Base-by-base conservation (phyloP, 2,329 filamentous ascomycete species). In the Emydomyces testavorans region DNA sequence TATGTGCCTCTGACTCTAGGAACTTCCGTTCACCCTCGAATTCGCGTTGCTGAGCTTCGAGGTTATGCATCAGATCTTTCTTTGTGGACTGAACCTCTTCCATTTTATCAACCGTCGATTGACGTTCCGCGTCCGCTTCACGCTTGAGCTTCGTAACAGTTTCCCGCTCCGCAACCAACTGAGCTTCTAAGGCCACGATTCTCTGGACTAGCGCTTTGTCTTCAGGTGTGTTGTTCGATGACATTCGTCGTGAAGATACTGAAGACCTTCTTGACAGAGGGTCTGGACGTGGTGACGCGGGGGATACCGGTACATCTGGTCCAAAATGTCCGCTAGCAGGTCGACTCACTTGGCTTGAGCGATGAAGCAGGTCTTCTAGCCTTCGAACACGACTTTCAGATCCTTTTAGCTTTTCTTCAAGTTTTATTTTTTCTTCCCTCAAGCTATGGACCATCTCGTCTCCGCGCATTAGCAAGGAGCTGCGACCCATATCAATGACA, bases 21-120 rank as follows among this genome's bases (percentile, higher is more conserved):
- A 81, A 83, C 58, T 84, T 86, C 32, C 92, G 79, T 64, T 96
- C 90, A 42, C 82, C 80, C 29, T 84, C 74, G 56, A 94, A 95
- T 59, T 96, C 92, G 21, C 79, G 80, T 65, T 95, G 87, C 54
- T 93, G 78, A 10, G 89, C 85, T 60, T 96, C 88, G 70, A 98
- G 86, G 60, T 98, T 98, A 54, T 86, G 83, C 67, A 98, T 80
- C 7, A 98, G 77, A 63, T 96, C 92, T 57, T 85, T 84, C 65
- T 98, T 98, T 1, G 85, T 95, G 2, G 86, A 89, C 57, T 92
- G 86, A 4, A 79, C 85, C 63, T 96, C 90, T 53, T 92, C 80
- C 52, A 94, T 58, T 71, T 77, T 68, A 76, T 81, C 60, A 77
- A 77, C 57, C 78, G 75, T 56, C 71, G 76, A 60, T 77, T 78